A percentile compares a stretch with the other conserved stretches of the same genome.
Evolutionary conservation across 495 filamentous ascomycete species (phyloP).

Genomic region (Lichina pygmaea): DNA sequence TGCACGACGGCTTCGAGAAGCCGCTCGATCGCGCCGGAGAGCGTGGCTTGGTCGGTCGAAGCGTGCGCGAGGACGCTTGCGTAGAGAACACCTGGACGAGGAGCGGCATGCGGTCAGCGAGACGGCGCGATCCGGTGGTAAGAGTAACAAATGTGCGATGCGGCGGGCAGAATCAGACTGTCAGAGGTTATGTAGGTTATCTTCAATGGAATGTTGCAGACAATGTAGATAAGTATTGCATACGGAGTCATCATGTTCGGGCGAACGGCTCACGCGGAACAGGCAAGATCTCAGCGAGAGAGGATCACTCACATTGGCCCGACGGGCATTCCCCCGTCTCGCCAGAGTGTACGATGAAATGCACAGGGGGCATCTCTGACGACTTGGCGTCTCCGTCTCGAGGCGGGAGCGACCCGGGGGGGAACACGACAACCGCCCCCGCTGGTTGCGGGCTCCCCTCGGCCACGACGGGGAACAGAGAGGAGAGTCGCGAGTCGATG

Average conservation of each 20-base stretch:
- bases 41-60: constrained; percentile 13
- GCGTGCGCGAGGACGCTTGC: constrained; percentile 19
- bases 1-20: constrained; percentile 21
- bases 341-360: constrained; percentile 53
- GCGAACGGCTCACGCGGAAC: constrained; percentile 6
- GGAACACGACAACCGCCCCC: constrained; percentile 48
- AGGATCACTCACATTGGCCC: constrained; percentile 56
- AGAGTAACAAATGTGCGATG: too few species aligned
- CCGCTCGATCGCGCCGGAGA: constrained; percentile 26
- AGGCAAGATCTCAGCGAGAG: constrained; percentile 2
- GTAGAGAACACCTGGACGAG: constrained; percentile 39
- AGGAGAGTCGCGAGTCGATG: constrained; percentile 34
- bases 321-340: constrained; percentile 71
- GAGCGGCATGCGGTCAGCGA: too few species aligned
- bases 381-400: constrained; percentile 5
- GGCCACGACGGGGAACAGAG: constrained; percentile 38
- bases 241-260: constrained; percentile 47
- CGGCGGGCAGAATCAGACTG: constrained; percentile 35
- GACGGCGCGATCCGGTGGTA: too few species aligned
- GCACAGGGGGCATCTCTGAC: constrained; percentile 24
- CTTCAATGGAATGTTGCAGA: constrained; percentile 59
- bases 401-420: constrained; percentile 18
- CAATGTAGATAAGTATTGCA: constrained; percentile 99
- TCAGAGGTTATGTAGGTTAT: constrained; percentile 41
- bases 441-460: constrained; percentile 54